Evolutionary conservation across 2,329 filamentous ascomycete genomes (phyloP), one percentile per base, ranked within the genome.

Genomic region (Lecanosticta acicola): DNA sequence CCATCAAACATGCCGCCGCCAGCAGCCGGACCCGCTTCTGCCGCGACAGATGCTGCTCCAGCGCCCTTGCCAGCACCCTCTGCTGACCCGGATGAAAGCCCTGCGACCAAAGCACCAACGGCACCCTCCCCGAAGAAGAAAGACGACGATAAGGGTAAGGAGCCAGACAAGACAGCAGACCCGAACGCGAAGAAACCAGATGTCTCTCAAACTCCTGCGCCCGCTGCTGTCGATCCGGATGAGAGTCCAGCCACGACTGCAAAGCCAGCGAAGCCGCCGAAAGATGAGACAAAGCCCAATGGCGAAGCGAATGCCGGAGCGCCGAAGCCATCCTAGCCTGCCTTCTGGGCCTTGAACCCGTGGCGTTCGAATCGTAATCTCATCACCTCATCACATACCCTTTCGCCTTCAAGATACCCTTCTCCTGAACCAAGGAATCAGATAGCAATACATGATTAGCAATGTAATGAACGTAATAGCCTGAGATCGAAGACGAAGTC

Each of bases 31-130:
- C 39, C 43, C 14, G 41, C 55, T 29, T 46, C 44, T 14, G 7
- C 5, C 7, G 52, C 46, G 32, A 40, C 32, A n/a, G 32, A 20
- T 29, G 37, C n/a, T 3, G 16, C 39, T 32, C 9, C 41, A 20
- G 26, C 41, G 29, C 26, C 16, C n/a, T 16, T 37, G 18, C 18
- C 33, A 13, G 38, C n/a, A 3, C 42, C 50, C 14, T 34, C 50
- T 13, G 50, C 49, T 13, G 58, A 59, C 39, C 51, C 53, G n/a
- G 60, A 62, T 29, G 60, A 60, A 17, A 61, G 58, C 24, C 60
- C 60, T 16, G 60, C 58, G 1, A 60, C 56, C 1, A 54, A 54
- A 48, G 39, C 43, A 2, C 46, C 46, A 3, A 32, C 32, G 18
- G 39, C 41, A 10, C 38, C 46, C 3, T 39, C 51, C 19, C 21